Percentiles rank a stretch among this genome's conserved stretches.
phyloP scores from a whole-genome alignment of 768 basidiomycete genomes.

The Macrolepiota albuminosa region DNA sequence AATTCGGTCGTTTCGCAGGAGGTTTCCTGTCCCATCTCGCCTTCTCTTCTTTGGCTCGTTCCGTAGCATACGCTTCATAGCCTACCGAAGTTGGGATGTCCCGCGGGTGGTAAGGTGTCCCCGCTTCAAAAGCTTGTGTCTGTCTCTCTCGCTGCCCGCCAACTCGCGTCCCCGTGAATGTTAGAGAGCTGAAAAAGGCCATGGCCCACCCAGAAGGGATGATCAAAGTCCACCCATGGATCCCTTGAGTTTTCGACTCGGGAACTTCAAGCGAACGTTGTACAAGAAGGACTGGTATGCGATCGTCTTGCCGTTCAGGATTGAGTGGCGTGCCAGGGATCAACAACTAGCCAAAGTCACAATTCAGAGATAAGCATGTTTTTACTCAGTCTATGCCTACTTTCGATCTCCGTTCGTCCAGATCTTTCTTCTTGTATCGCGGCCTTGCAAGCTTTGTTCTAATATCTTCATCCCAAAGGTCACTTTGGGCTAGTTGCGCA shows the following conservation, averaged over 20 bases:
- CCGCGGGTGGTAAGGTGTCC: constrained; percentile 69
- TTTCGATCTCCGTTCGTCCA: constrained; percentile 78
- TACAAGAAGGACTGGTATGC: constrained; percentile 78
- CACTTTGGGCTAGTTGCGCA: constrained; percentile 52
- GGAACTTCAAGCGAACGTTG: constrained; percentile 62
- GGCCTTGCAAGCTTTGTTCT: constrained; percentile 54
- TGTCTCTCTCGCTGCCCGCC: constrained; percentile 81
- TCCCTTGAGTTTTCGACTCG: constrained; percentile 30
- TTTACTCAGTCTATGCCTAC: constrained; percentile 30
- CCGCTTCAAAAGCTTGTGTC: constrained; percentile 81
- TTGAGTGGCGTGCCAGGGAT: constrained; percentile 74
- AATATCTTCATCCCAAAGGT: constrained; percentile 66
- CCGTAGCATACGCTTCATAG: constrained; percentile 44
- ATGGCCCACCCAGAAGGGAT: constrained; percentile 89
- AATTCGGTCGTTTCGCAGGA: constrained; percentile 82
- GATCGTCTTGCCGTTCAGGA: constrained; percentile 71
- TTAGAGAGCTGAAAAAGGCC: constrained; percentile 82
- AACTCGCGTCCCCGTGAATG: constrained; percentile 78
- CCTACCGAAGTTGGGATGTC: constrained; percentile 66
- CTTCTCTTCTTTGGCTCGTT: constrained; percentile 49
- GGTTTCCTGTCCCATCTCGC: constrained; percentile 76
- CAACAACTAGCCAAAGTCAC: constrained; percentile 43
- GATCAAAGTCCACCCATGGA: constrained; percentile 87
- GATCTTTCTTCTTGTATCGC: constrained; percentile 74
- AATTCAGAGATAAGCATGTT: neutral